Evolutionary conservation across 2,329 filamentous ascomycete species (phyloP).

Genomic region (Chaetomium olivaceum): DNA sequence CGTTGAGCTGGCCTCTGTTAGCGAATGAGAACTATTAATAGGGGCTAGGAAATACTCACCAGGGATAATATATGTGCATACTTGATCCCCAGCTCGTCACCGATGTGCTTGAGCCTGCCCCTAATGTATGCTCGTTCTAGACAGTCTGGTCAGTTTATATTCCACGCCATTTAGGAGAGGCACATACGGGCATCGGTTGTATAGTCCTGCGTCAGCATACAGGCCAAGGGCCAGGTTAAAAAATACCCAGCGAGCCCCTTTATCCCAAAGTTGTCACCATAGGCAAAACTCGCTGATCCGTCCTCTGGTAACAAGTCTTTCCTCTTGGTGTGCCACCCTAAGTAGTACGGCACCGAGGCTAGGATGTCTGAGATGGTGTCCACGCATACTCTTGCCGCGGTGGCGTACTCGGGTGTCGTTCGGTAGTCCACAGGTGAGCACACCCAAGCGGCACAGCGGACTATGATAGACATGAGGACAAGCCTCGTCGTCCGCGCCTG

Average conservation of each 20-base stretch:
- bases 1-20: slow-evolving; percentile 47
- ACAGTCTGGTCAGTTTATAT: background rate
- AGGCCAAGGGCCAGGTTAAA: slow-evolving; percentile 59
- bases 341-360: slow-evolving; percentile 61
- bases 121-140: slow-evolving; percentile 53
- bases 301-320: slow-evolving; percentile 43
- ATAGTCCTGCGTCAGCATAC: slow-evolving; percentile 58
- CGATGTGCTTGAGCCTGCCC: slow-evolving; percentile 57
- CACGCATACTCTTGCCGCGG: slow-evolving; percentile 51
- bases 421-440: slow-evolving; percentile 62
- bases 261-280: slow-evolving; percentile 50
- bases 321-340: slow-evolving; percentile 58
- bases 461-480: slow-evolving; percentile 55
- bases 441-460: slow-evolving; percentile 62
- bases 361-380: slow-evolving; percentile 61
- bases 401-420: slow-evolving; percentile 62
- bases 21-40: background rate
- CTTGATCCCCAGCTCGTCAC: slow-evolving; percentile 56
- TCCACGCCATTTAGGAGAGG: background rate
- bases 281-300: slow-evolving; percentile 49
- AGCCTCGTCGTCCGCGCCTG: slow-evolving; percentile 55
- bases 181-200: slow-evolving; percentile 52
- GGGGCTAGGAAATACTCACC: slow-evolving; percentile 42
- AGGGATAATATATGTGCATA: slow-evolving; percentile 58
- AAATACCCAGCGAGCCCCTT: slow-evolving; percentile 62